Evolutionary conservation across 345 rosid genomes (phyloP).

Genomic region (Rubroshorea leprosula): DNA sequence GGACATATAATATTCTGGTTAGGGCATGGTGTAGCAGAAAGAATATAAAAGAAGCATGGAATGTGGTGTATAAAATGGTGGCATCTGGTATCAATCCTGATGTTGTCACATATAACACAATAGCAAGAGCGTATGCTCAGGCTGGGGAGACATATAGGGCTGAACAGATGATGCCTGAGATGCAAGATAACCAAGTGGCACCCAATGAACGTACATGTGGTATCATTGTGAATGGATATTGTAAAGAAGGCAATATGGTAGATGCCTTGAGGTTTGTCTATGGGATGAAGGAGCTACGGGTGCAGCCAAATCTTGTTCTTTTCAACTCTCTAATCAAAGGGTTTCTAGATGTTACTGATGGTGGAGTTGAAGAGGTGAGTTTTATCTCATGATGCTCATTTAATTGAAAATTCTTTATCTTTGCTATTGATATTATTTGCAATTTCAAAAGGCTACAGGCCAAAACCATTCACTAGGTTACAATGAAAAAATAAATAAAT

Average conservation of each 20-base stretch:
- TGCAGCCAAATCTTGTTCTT: slow-evolving; percentile 76
- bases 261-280: slow-evolving; percentile 72
- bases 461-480: too few relatives aligned
- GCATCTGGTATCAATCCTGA: slow-evolving; percentile 65
- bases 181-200: slow-evolving; percentile 50
- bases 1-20: slow-evolving; percentile 77
- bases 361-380: slow-evolving; percentile 80
- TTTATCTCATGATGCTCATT: not conserved
- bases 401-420: not conserved
- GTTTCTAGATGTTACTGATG: slow-evolving; percentile 50
- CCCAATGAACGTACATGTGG: slow-evolving; percentile 87
- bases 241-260: slow-evolving; percentile 73
- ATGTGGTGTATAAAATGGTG: slow-evolving; percentile 60
- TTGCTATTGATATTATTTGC: too few relatives aligned
- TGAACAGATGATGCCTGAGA: slow-evolving; percentile 68
- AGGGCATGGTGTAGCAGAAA: slow-evolving; percentile 75
- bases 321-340: slow-evolving; percentile 87
- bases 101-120: slow-evolving; percentile 72
- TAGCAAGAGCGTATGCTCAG: slow-evolving; percentile 72
- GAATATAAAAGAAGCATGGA: slow-evolving; percentile 74
- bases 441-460: too few relatives aligned
- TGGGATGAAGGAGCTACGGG: slow-evolving; percentile 78
- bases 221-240: slow-evolving; percentile 67
- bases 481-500: too few relatives aligned
- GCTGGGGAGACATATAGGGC: slow-evolving; percentile 53